Evolutionary conservation across 2,329 filamentous ascomycete species (phyloP), one percentile per base, ranked within the genome.

Genomic region (Xylariaceae sp.): DNA sequence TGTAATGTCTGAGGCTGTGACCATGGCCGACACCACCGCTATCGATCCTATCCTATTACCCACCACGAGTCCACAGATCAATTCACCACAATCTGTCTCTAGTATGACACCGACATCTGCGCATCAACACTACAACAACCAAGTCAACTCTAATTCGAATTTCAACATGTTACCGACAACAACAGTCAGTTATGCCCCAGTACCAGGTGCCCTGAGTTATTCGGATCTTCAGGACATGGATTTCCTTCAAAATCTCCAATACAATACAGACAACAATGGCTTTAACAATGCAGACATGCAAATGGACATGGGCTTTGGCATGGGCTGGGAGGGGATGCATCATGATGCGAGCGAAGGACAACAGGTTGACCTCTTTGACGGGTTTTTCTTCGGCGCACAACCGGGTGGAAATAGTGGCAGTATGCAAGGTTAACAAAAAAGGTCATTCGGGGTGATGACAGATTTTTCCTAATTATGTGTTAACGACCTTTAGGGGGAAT

Each of bases 321-420:
- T 90, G 51, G 86, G 85, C 39, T 85, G 83, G 82, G 79, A 85
- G 61, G 78, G 80, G 10, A 77, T 85, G 69, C 79, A 84, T 67
- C 84, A 88, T 65, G 86, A 88, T 66, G 87, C 80, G 60, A 78
- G 78, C 59, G 81, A 85, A 51, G 78, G 78, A 54, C 78, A 82
- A 69, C 80, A 85, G 68, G 79, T 88, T 68, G 83, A 89, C 60
- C 80, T 87, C 0, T 89, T 90, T 72, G 87, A 89, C 68, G 84
- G 85, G 0, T 90, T 90, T 70, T 89, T 88, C 75, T 88, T 89
- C 70, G 86, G 86, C 0, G 81, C 80, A 0, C 80, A 80, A 64
- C 37, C 37, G 11, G 76, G 76, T 62, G 72, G 75, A n/a, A 53
- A 55, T n/a, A 35, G 57, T 44, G 65, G 66, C 39, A 55, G 65